Evolutionary conservation across 805 yeast genomes (phyloP).

Genomic region (Spencermartinsiella europaea): DNA sequence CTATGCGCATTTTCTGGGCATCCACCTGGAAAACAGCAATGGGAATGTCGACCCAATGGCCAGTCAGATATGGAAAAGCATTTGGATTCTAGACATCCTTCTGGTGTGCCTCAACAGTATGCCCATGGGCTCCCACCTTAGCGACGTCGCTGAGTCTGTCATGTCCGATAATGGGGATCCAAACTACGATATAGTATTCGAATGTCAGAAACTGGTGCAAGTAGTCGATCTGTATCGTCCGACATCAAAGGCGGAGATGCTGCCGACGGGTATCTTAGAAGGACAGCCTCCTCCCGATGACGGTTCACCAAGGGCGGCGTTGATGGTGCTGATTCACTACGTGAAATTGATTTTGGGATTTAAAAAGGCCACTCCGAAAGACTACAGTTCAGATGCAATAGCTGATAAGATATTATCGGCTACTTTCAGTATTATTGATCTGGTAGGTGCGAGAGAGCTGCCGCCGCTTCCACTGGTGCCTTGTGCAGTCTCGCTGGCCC

Average conservation of each 20-base stretch:
- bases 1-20: conserved; percentile 34
- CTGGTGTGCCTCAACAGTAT: conserved; percentile 30
- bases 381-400: not conserved
- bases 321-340: conserved; percentile 22
- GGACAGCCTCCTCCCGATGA: conserved; percentile 4
- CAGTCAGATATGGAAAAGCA: conserved; percentile 33
- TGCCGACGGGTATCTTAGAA: not conserved
- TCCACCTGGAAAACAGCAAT: conserved; percentile 23
- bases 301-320: conserved; percentile 15
- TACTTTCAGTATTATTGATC: conserved; percentile 16
- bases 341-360: conserved; percentile 26
- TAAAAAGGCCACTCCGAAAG: conserved; percentile 19
- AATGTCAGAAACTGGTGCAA: conserved; percentile 31
- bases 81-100: conserved; percentile 35
- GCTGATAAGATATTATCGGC: conserved; percentile 12
- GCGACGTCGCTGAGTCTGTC: conserved; percentile 32
- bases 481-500: conserved; percentile 28
- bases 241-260: not conserved
- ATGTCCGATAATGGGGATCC: conserved; percentile 16
- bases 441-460: conserved; percentile 15
- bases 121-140: conserved; percentile 31
- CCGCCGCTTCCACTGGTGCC: conserved; percentile 30
- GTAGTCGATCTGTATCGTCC: conserved; percentile 37
- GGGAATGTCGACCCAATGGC: not conserved
- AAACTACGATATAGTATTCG: conserved; percentile 19